Evolutionary conservation across 768 basidiomycete species (phyloP).

Genomic region (Rhizopogon sp.): DNA sequence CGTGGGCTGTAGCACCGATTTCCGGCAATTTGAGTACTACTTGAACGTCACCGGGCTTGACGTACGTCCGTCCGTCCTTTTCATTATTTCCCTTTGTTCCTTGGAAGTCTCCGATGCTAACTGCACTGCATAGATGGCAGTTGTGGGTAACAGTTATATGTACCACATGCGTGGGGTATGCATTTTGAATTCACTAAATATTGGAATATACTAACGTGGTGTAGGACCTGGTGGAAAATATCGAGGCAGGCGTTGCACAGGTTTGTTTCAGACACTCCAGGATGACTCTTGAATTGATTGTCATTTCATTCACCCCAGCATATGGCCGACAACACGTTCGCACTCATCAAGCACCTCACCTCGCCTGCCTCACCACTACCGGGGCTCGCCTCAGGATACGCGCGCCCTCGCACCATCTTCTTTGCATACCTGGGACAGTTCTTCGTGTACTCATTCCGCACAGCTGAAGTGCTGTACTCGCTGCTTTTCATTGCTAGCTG

Average conservation of each 20-base stretch:
- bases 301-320: conserved; percentile 42
- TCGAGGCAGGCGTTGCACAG: conserved; percentile 74
- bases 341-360: conserved; percentile 71
- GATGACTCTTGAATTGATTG: background rate
- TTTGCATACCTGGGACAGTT: conserved; percentile 67
- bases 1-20: conserved; percentile 68
- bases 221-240: conserved; percentile 78
- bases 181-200: background rate
- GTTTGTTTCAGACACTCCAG: conserved; percentile 13
- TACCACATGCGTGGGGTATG: conserved; percentile 87
- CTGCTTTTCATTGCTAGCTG: conserved; percentile 44
- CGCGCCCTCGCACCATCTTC: conserved; percentile 66
- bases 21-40: conserved; percentile 89
- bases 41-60: conserved; percentile 89
- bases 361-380: conserved; percentile 68
- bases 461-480: conserved; percentile 62
- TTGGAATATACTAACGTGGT: background rate
- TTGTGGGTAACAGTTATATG: conserved; percentile 88
- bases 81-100: too few relatives aligned
- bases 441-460: conserved; percentile 68
- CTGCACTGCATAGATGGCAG: conserved; percentile 61
- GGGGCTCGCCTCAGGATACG: conserved; percentile 45
- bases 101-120: background rate
- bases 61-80: conserved; percentile 37
- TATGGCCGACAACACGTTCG: conserved; percentile 86